A percentile compares a stretch with the other conserved stretches of the same genome.
Evolutionary conservation across 2,329 filamentous ascomycete species (phyloP).

Genomic region (Trichoderma sp.): DNA sequence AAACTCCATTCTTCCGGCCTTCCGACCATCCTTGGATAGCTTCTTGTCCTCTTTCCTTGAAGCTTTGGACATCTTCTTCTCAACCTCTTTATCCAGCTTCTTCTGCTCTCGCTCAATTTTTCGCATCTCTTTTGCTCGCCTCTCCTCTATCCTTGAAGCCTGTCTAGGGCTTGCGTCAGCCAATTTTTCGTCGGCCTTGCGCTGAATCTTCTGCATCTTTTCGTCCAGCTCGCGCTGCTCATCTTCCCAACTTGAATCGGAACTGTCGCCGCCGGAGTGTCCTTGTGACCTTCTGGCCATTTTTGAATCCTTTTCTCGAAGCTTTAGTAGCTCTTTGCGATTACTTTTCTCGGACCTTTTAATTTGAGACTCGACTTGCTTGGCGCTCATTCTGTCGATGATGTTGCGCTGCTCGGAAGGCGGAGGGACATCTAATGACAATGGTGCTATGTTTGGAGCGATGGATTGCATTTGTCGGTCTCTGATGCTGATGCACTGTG

Average conservation of each 20-base stretch:
- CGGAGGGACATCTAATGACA: background rate
- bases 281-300: background rate
- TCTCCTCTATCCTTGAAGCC: background rate
- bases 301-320: background rate
- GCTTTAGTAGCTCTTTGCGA: background rate
- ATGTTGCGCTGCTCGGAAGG: background rate
- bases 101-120: background rate
- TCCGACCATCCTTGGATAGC: background rate
- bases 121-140: background rate
- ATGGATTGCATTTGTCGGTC: background rate
- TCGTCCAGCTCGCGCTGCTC: background rate
- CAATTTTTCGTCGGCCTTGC: background rate
- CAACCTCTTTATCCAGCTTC: background rate
- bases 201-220: background rate
- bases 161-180: background rate
- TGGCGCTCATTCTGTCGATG: background rate
- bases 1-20: background rate
- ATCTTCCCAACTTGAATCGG: background rate
- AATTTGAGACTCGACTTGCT: background rate
- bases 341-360: background rate
- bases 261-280: background rate
- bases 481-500: background rate
- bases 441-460: background rate
- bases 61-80: background rate
- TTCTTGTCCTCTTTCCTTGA: background rate